A percentile compares a stretch with the other conserved stretches of the same genome.
phyloP scores from a whole-genome alignment of 1,139 yeast species.

The Meyerozyma guilliermondii region DNA sequence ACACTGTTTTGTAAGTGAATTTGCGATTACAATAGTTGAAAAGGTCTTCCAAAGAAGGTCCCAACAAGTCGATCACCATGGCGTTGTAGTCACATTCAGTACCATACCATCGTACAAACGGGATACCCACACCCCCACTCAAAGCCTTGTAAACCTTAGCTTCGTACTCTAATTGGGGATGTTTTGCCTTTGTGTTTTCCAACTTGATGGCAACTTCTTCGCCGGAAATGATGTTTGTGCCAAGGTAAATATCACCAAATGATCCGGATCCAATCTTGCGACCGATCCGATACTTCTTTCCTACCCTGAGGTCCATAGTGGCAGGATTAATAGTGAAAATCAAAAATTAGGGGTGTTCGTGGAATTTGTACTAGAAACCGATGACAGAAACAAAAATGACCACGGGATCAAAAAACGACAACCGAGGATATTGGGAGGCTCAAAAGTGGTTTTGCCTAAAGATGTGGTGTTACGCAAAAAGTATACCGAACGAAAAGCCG shows the following conservation, averaged over 20 bases:
- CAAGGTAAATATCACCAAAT: conserved; percentile 92
- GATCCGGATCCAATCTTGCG: conserved; percentile 97
- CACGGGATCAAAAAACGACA: background rate
- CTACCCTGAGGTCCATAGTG: conserved; percentile 76
- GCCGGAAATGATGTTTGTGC: conserved; percentile 89
- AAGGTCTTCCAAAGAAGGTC: conserved; percentile 92
- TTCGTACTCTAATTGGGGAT: conserved; percentile 95
- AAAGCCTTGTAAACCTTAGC: conserved; percentile 91
- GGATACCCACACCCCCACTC: conserved; percentile 96
- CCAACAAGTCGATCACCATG: conserved; percentile 91
- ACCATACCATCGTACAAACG: conserved; percentile 96
- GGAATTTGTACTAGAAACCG: background rate
- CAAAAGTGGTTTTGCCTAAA: background rate
- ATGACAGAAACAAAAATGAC: background rate
- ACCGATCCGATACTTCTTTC: conserved; percentile 91
- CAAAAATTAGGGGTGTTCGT: background rate
- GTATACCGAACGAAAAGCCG: background rate
- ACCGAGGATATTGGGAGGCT: background rate
- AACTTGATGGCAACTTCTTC: conserved; percentile 97
- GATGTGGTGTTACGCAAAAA: background rate
- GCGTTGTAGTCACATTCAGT: conserved; percentile 96
- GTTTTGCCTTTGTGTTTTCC: conserved; percentile 86
- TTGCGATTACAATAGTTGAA: conserved; percentile 94
- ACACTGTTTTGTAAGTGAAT: conserved; percentile 89
- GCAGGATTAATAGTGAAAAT: background rate